Evolutionary conservation across 225 moss, liverwort and hornwort genomes (phyloP).

Genomic region (Physcomitrellopsis africana): DNA sequence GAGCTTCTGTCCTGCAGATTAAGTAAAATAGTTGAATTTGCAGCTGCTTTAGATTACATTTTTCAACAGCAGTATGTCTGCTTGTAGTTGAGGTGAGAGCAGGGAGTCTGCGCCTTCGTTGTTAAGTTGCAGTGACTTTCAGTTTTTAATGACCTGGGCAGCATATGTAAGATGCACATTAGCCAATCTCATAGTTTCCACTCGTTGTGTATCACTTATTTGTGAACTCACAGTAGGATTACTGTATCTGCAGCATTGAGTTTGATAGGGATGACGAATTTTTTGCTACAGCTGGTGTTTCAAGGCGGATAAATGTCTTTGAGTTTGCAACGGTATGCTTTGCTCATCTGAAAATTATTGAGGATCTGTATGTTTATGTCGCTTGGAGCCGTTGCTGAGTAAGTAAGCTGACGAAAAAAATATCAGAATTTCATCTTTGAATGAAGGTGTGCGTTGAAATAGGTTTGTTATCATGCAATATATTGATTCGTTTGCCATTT

Average conservation of each 20-base stretch:
- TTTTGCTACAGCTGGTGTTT: slow-evolving; percentile 98
- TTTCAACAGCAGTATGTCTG: neutral
- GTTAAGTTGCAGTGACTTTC: neutral
- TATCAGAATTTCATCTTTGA: no score
- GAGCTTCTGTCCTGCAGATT: no score
- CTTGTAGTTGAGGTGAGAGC: no score
- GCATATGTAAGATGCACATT: neutral
- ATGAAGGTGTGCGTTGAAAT: no score
- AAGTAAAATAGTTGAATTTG: no score
- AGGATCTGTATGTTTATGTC: slow-evolving; percentile 10
- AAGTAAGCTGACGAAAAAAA: neutral
- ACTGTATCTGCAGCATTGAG: slow-evolving; percentile 77
- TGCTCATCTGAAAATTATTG: neutral
- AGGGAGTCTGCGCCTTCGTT: neutral
- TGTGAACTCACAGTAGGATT: slow-evolving; percentile 19
- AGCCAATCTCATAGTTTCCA: neutral
- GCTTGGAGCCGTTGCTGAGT: neutral
- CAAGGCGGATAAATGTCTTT: slow-evolving; percentile 93
- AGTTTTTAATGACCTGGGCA: slow-evolving; percentile 6
- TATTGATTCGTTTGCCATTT: no score
- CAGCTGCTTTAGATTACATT: no score
- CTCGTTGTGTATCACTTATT: neutral
- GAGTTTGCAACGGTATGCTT: slow-evolving; percentile 83
- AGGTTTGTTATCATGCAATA: no score
- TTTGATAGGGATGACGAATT: slow-evolving; percentile 97